A percentile compares a stretch with the other conserved stretches of the same genome.
Conservation (phyloP, 2,329 filamentous ascomycete species). For the Beauveria sp. region DNA sequence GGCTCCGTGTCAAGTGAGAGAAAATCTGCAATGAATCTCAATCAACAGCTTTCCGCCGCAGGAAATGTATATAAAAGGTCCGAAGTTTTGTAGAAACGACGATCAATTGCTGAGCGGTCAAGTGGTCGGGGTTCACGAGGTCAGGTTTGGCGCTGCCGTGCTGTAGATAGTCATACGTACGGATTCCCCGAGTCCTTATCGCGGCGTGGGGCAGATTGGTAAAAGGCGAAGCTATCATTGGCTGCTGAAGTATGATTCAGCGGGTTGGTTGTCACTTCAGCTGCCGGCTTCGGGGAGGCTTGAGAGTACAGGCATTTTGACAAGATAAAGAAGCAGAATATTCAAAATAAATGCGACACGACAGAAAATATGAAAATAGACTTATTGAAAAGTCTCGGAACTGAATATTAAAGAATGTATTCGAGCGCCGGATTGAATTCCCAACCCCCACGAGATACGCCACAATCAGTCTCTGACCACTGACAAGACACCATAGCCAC, state of each 20-base stretch:
- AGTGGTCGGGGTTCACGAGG: slow-evolving; percentile 1
- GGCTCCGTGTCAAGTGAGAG: neutral
- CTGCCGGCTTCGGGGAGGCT: slow-evolving; percentile 8
- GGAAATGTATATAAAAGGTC: neutral
- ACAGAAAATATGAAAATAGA: too few relatives aligned
- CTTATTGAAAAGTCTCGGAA: too few relatives aligned
- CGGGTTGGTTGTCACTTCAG: neutral
- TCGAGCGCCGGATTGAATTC: too few relatives aligned
- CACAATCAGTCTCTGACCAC: neutral
- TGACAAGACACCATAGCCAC: neutral
- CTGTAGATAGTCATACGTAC: slow-evolving; percentile 3
- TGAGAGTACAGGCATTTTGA: neutral
- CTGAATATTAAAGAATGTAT: too few relatives aligned
- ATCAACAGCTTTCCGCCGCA: neutral
- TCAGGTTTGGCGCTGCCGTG: neutral
- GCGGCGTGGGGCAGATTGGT: neutral
- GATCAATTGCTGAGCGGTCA: neutral
- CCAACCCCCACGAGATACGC: neutral
- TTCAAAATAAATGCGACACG: too few relatives aligned
- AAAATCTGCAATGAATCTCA: neutral
- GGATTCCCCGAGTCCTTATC: slow-evolving; percentile 5
- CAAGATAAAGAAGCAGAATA: too few relatives aligned
- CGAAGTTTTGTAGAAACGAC: neutral
- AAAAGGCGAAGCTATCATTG: slow-evolving; percentile 4
- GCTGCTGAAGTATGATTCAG: neutral